Evolutionary conservation across 2,329 filamentous ascomycete genomes (phyloP), one percentile per base, ranked within the genome.

Genomic region (Fusarium tupiense): DNA sequence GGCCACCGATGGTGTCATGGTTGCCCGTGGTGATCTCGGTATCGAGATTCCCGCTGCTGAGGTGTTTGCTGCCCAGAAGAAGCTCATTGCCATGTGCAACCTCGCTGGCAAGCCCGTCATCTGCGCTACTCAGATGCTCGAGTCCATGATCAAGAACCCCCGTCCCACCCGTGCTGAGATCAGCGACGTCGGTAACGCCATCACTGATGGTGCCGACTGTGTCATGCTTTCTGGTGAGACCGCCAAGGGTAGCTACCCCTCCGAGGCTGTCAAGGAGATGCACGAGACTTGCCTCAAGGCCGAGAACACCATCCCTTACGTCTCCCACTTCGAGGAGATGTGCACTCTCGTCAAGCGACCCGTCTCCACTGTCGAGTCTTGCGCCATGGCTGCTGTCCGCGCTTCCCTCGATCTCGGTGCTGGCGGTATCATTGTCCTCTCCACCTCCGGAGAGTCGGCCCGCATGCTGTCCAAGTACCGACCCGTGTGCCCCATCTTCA

Each of bases 81-180:
- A 99, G 94, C 95, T 99, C 91, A 99, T 99, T 85, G 95, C 96
- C 86, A 98, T 98, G 92, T 99, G 96, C 91, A 99, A 99, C 89
- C 92, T 98, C 82, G 95, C 95, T 78, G 96, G 96, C 86, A 99
- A 99, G 91, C 96, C 96, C 78, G 95, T 96, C 84, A 98, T 99
- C 84, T 98, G 96, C 86, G 96, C 96, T 69, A 99, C 96, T 46
- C 96, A 99, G 89, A 99, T 99, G 96, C 91, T 99, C 78, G 96
- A 99, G 91, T 98, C 95, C 75, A 99, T 99, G 96, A 99, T 98
- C 85, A 98, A 98, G 90, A 99, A 99, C 89, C 96, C 96, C 77
- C 94, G 96, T 74, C 96, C 96, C 59, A 99, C 96, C 74, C 95
- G 96, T 86, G 96, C 96, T 75, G 96, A 99, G 88, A 97, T 99